Evolutionary conservation across 352 stramenopile genomes (phyloP).

Genomic region (Pythium folliculosum): DNA sequence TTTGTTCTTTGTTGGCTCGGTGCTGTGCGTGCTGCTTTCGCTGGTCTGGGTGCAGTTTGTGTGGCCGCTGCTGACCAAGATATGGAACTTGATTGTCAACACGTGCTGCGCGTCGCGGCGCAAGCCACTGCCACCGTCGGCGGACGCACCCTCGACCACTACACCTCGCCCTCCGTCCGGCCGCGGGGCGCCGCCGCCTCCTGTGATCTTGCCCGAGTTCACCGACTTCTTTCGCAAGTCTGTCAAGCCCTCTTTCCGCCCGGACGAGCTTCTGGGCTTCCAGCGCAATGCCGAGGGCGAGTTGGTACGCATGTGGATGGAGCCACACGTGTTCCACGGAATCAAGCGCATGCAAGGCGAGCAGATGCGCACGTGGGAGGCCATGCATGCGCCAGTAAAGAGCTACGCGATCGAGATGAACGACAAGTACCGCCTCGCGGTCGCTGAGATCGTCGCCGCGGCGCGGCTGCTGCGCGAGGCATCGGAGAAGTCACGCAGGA

Average conservation of each 20-base stretch:
- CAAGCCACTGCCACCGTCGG: conserved; percentile 6
- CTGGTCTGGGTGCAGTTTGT: conserved; percentile 53
- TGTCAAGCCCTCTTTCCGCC: conserved; percentile 36
- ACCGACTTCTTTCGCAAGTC: conserved; percentile 73
- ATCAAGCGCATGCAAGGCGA: conserved; percentile 39
- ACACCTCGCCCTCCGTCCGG: not conserved
- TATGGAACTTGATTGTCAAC: conserved; percentile 10
- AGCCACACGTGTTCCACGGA: conserved; percentile 53
- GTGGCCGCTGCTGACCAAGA: conserved; percentile 42
- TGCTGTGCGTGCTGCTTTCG: conserved; percentile 61
- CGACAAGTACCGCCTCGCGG: conserved; percentile 58
- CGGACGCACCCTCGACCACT: not conserved
- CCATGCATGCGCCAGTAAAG: conserved; percentile 66
- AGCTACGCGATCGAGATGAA: conserved; percentile 76
- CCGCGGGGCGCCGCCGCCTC: not conserved
- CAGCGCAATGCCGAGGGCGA: conserved; percentile 48
- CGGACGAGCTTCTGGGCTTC: conserved; percentile 64
- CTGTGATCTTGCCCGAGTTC: conserved; percentile 56
- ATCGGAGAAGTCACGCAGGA: conserved; percentile 3
- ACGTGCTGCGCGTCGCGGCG: conserved; percentile 10
- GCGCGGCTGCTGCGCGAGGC: conserved; percentile 1
- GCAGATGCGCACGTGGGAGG: conserved; percentile 76
- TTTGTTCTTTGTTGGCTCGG: conserved; percentile 53
- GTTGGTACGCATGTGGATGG: conserved; percentile 65
- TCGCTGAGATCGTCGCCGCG: conserved; percentile 46